These are phyloP conservation scores for Colletotrichum spaethianum DNA, from an alignment of 2,329 filamentous ascomycete species.

Conservation along the genomic window DNA sequence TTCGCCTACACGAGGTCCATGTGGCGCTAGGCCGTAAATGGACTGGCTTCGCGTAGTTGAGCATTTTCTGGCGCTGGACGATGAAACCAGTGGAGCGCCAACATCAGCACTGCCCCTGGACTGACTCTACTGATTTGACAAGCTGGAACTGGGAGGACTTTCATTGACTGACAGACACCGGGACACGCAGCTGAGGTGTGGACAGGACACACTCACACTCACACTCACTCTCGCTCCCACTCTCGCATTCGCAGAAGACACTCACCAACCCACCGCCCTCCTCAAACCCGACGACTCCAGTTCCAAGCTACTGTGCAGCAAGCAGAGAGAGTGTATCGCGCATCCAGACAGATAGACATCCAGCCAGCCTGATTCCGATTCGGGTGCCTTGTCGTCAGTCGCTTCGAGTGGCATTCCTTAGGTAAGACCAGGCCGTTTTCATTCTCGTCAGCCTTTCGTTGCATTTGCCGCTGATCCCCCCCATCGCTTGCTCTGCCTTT, in stretches of 20 bases:
- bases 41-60: conserved; percentile 17
- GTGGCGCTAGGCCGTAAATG: conserved; percentile 16
- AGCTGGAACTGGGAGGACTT: neutral
- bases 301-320: conserved; percentile 26
- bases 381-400: conserved; percentile 3
- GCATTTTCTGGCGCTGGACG: conserved; percentile 3
- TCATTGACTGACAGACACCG: neutral
- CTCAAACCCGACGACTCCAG: conserved; percentile 17
- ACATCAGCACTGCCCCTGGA: conserved; percentile 24
- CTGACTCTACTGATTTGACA: conserved; percentile 21
- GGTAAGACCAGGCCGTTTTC: conserved; percentile 35
- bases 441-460: conserved; percentile 8
- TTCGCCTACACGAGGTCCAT: neutral
- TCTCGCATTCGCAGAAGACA: conserved; percentile 12
- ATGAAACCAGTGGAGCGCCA: conserved; percentile 37
- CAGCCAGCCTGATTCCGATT: conserved; percentile 20
- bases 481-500: conserved; percentile 1
- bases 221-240: neutral
- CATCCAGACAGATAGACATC: neutral
- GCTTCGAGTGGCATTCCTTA: conserved; percentile 20
- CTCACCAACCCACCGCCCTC: conserved; percentile 8
- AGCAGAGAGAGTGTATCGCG: neutral
- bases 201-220: neutral
- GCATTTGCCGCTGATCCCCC: conserved; percentile 14
- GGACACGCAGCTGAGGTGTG: neutral